phyloP scores from a whole-genome alignment of 805 yeast genomes.

The Dipodascus geniculatus region DNA sequence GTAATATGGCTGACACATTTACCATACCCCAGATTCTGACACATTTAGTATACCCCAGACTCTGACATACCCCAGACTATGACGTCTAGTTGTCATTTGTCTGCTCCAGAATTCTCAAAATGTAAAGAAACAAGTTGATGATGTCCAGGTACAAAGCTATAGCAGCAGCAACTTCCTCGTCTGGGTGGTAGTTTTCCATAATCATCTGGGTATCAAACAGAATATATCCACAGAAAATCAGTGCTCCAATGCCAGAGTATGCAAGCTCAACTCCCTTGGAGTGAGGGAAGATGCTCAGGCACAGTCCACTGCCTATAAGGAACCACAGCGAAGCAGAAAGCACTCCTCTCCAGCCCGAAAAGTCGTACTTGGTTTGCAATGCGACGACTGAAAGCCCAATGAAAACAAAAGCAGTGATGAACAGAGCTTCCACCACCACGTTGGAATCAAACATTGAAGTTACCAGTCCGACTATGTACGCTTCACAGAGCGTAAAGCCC shows the following conservation, averaged over 20 bases:
- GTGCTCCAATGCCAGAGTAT: constrained; percentile 64
- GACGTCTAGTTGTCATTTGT: constrained; percentile 7
- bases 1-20: background rate
- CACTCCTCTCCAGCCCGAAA: constrained; percentile 54
- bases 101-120: constrained; percentile 47
- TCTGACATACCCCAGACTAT: no score
- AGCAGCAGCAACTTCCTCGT: constrained; percentile 77
- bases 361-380: constrained; percentile 65
- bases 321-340: constrained; percentile 48
- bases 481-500: constrained; percentile 64
- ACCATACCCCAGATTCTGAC: no score
- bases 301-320: constrained; percentile 59
- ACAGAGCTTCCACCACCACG: constrained; percentile 57
- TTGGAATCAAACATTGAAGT: constrained; percentile 52
- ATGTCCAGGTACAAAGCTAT: constrained; percentile 71
- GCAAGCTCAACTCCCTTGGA: constrained; percentile 46
- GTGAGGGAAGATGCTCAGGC: constrained; percentile 56
- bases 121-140: constrained; percentile 65
- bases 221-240: constrained; percentile 59
- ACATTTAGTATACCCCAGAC: constrained; percentile 2
- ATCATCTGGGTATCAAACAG: constrained; percentile 74
- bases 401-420: constrained; percentile 58
- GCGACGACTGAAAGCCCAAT: constrained; percentile 71
- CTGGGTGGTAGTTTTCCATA: constrained; percentile 63
- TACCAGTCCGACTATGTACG: constrained; percentile 57